Evolutionary conservation across 305 asterid species (phyloP), one percentile per base, ranked within the genome.

Genomic region (Rubia balearica): DNA sequence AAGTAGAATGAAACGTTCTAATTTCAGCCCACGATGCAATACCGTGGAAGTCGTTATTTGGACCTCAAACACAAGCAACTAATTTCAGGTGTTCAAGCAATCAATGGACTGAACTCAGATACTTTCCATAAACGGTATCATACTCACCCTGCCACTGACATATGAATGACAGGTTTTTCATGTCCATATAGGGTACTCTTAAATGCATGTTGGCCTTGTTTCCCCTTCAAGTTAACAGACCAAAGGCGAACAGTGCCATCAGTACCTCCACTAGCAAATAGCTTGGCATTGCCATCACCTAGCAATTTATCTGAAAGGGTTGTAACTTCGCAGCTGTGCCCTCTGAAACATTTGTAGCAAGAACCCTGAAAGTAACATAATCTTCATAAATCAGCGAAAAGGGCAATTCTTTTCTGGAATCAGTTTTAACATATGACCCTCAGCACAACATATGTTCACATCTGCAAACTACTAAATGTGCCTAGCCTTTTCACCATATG

Each of bases 181-280:
- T 91, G 96, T 57, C 98, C 98, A 71, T 89, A 70, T 41, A 86
- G 89, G 77, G 96, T 87, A 77, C 90, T 90, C 83, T 81, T 88
- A 70, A 78, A 63, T 69, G 90, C 88, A 46, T 80, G 87, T 69
- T 85, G 86, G 68, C 96, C 88, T 67, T 86, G 88, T 70, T 87
- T 88, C 77, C 94, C 94, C 77, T 84, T 74, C 67, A 91, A 83
- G 77, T 80, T 74, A 69, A 85, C 62, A 69, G 96, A 89, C 98
- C 98, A 90, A 49, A 91, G 88, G 75, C 96, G 89, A 78, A 89
- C 90, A 22, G 90, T 88, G 41, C 90, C 82, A 85, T 91, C 98
- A 78, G 73, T 89, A 71, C 98, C 94, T 79, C 96, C 96, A 75
- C 92, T 89, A 59, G 96, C 96, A 80, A 89, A 82, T 67, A 88